Evolutionary conservation across 129 eudicot genomes (phyloP).

Genomic region (Escallonia rubra): DNA sequence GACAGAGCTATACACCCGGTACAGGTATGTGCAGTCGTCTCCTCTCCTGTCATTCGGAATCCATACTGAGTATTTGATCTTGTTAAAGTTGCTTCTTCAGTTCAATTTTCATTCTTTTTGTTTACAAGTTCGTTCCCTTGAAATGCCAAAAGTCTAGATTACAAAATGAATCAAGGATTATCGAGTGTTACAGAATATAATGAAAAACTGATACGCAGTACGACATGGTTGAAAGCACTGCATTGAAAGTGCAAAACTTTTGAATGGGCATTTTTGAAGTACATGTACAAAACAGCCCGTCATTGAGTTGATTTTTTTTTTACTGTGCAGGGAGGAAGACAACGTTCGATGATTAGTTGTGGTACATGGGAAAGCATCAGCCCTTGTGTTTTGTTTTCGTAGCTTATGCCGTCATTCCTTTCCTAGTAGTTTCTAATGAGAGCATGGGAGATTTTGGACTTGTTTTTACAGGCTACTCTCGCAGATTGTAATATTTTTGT

Average conservation of each 20-base stretch:
- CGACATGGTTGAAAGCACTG: no score
- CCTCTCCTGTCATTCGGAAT: no score
- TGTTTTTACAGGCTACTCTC: neutral
- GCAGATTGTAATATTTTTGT: neutral
- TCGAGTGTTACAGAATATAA: no score
- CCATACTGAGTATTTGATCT: no score
- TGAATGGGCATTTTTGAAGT: no score
- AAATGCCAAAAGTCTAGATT: no score
- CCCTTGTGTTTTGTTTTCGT: neutral
- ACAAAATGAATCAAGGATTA: no score
- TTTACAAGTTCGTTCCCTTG: no score
- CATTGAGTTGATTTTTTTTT: neutral
- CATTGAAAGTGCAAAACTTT: no score
- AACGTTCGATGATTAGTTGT: conserved; percentile 41
- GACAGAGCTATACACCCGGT: conserved; percentile 44
- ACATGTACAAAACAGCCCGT: no score
- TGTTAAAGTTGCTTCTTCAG: no score
- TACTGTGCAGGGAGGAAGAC: conserved; percentile 55
- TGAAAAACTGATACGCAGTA: no score
- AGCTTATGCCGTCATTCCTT: neutral
- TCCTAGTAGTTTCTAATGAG: neutral
- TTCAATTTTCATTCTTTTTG: neutral
- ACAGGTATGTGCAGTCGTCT: conserved; percentile 19
- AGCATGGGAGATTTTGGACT: neutral
- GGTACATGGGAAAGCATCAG: neutral